Evolutionary conservation across 2,329 filamentous ascomycete species (phyloP).

Genomic region (Tolypocladium album): DNA sequence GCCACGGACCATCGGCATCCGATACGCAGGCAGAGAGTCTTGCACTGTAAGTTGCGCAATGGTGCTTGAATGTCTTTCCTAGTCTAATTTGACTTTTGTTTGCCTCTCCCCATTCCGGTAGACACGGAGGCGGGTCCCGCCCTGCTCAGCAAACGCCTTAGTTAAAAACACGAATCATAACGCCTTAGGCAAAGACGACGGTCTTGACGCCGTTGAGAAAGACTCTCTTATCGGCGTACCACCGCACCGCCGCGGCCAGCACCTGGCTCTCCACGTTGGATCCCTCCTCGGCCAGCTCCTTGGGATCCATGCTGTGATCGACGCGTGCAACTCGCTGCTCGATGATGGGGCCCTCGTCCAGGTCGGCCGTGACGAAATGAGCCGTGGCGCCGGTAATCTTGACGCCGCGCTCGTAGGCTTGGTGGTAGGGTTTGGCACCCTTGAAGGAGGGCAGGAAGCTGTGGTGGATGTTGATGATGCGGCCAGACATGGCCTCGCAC

Average conservation of each 20-base stretch:
- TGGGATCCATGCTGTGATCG: slow-evolving; percentile 65
- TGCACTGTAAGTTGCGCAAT: too few species aligned
- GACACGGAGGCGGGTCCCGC: background rate
- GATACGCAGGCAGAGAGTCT: too few species aligned
- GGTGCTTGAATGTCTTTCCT: background rate
- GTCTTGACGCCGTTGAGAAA: slow-evolving; percentile 74
- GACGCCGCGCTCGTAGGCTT: slow-evolving; percentile 75
- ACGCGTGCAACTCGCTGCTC: slow-evolving; percentile 73
- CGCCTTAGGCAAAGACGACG: slow-evolving; percentile 49
- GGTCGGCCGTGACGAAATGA: slow-evolving; percentile 75
- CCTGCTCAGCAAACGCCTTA: background rate
- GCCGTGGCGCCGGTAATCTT: slow-evolving; percentile 84
- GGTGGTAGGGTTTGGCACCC: slow-evolving; percentile 80
- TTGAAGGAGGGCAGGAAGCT: slow-evolving; percentile 81
- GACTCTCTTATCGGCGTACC: slow-evolving; percentile 68
- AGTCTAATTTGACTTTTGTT: background rate
- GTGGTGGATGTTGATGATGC: slow-evolving; percentile 90
- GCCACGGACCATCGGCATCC: background rate
- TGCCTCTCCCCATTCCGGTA: background rate
- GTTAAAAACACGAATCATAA: background rate
- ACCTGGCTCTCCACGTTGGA: slow-evolving; percentile 80
- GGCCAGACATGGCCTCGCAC: slow-evolving; percentile 69
- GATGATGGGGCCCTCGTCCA: slow-evolving; percentile 82
- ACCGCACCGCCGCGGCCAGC: slow-evolving; percentile 70
- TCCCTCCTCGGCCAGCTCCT: slow-evolving; percentile 68